A percentile compares a stretch with the other conserved stretches of the same genome.
Conservation (phyloP, 2,329 filamentous ascomycete genomes). For the Westerdykella sp. region DNA sequence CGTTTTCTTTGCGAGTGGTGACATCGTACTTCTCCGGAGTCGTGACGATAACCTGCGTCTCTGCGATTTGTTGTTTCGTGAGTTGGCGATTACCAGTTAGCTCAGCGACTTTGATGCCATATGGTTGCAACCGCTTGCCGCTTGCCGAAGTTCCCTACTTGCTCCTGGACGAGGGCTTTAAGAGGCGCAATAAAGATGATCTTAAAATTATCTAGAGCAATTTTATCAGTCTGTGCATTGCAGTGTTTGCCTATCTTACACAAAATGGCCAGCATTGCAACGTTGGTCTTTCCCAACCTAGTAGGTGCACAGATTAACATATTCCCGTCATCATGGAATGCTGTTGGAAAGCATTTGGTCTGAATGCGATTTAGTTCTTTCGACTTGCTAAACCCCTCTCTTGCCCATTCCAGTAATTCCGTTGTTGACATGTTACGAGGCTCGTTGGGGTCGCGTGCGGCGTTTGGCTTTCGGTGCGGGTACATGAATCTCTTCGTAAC, state of each 20-base stretch:
- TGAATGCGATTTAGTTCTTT: constrained; percentile 92
- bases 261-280: constrained; percentile 93
- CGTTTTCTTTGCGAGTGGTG: constrained; percentile 94
- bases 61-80: constrained; percentile 96
- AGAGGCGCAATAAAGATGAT: constrained; percentile 96
- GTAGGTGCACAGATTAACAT: constrained; percentile 97
- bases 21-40: constrained; percentile 99
- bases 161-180: constrained; percentile 93
- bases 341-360: constrained; percentile 83
- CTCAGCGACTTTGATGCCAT: constrained; percentile 89
- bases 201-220: constrained; percentile 94
- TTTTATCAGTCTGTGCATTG: constrained; percentile 81
- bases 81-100: constrained; percentile 95
- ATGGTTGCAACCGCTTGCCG: constrained; percentile 80
- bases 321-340: constrained; percentile 91
- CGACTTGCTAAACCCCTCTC: constrained; percentile 74
- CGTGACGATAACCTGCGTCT: constrained; percentile 96
- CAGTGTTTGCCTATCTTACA: constrained; percentile 95
- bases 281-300: constrained; percentile 96
- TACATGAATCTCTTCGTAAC: constrained; percentile 97
- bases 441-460: constrained; percentile 73
- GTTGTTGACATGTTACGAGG: constrained; percentile 70
- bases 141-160: constrained; percentile 97
- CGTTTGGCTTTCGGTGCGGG: constrained; percentile 84
- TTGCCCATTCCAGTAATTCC: constrained; percentile 89